Percentiles rank a stretch among this genome's conserved stretches.
Evolutionary conservation across 192 early-diverging fungal species (phyloP).

Genomic region (Entomortierella beljakovae): DNA sequence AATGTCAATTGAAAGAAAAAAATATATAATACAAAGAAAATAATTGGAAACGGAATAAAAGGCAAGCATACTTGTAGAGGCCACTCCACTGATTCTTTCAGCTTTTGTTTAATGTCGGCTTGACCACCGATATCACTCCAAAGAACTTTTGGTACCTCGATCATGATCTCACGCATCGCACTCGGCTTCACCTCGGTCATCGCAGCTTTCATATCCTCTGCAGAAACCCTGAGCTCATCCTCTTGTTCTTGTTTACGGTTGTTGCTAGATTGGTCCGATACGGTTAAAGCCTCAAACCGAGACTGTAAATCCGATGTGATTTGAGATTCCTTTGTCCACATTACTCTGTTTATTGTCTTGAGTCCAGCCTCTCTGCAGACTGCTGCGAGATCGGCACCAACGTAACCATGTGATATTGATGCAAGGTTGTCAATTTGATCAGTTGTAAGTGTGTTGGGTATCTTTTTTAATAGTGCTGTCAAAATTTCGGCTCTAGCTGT

Average conservation of each 20-base stretch:
- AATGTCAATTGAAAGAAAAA: too few species aligned
- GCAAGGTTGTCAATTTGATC: constrained; percentile 72
- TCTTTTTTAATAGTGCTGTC: constrained; percentile 68
- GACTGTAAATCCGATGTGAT: background rate
- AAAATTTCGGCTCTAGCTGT: constrained; percentile 80
- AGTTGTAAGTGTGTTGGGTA: constrained; percentile 74
- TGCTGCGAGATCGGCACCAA: constrained; percentile 96
- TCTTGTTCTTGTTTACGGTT: background rate
- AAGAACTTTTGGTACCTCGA: constrained; percentile 93
- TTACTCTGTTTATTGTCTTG: constrained; percentile 71
- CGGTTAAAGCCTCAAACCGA: constrained; percentile 12
- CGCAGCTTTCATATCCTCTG: constrained; percentile 69
- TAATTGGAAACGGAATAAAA: background rate
- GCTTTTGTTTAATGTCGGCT: constrained; percentile 86
- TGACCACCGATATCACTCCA: constrained; percentile 98
- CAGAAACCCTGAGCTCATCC: constrained; percentile 58
- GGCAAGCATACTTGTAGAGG: constrained; percentile 82
- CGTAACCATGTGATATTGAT: constrained; percentile 87
- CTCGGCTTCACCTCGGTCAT: constrained; percentile 75
- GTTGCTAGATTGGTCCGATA: constrained; percentile 2
- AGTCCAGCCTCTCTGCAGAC: constrained; percentile 90
- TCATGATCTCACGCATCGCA: constrained; percentile 88
- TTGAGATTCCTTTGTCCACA: constrained; percentile 6
- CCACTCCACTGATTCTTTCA: constrained; percentile 98
- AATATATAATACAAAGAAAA: too few species aligned